Base-by-base conservation (phyloP, 208 protist genomes). In the Leptomonas seymouri region DNA sequence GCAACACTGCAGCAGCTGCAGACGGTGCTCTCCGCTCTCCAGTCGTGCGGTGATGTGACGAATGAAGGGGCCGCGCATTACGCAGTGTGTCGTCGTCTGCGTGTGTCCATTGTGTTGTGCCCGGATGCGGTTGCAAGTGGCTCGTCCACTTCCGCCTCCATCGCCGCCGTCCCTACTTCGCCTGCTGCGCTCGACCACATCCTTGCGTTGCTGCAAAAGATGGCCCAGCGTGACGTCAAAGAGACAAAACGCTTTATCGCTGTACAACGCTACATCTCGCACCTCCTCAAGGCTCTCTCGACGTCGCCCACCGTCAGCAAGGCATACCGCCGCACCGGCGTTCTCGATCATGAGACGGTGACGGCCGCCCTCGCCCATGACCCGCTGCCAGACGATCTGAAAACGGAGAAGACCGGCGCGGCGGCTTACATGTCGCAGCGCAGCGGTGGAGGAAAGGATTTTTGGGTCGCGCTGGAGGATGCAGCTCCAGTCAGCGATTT, bases 1-100 rank as follows among this genome's bases (percentile, higher is more conserved):
- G 25, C 48, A 9, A 61, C 59, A 28, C 58, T 76, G 56, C 71
- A 51, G 20, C 71, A 71, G 41, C 39, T 76, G 55, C 63, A 42
- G 28, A 76, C 71, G 31, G 63, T 67, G 9, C n/a, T 76, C n/a
- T 3, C 42, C 2, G 63, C 71, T 2, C 49, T 76, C 56, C 34
- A 64, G 44, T 21, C 31, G 41, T 76, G 71, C 30, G 71, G 15
- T 8, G 39, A 21, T 15, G 48, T 62, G 30, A 12, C 0, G 45
- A 28, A 31, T 23, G 34, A 7, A 18, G 5, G 30, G 0, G 34
- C 2, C 16, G 20, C 36, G n/a, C 9, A 46, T 16, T 11, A 49
- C 25, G 71, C 60, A 3, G 63, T 71, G 34, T 76, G 71, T 25
- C 34, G 64, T 18, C 31, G n/a, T 8, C 63, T 76, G 46, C 62